Percentiles rank a stretch among this genome's conserved stretches.
These are phyloP conservation scores for Tetraselmis striata DNA, from an alignment of 139 green algal species.

Conservation along the genomic window DNA sequence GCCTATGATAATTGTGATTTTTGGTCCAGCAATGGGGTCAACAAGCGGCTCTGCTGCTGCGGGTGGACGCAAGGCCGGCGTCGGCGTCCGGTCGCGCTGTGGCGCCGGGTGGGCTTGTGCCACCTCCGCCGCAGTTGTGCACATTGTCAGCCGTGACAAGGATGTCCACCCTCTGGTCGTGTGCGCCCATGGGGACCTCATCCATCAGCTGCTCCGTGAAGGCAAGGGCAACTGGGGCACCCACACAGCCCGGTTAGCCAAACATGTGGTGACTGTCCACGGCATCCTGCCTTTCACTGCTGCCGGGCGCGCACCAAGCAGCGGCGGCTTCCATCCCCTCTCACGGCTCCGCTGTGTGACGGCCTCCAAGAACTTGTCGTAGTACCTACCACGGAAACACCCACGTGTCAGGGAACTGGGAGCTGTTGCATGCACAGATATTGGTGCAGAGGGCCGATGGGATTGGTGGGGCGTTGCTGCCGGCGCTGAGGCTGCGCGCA, in stretches of 20 bases:
- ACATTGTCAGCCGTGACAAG: not conserved
- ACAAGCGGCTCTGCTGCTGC: no score
- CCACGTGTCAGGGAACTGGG: no score
- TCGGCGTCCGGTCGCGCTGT: no score
- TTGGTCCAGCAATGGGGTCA: no score
- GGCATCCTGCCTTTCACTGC: no score
- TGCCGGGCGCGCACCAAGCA: conserved; percentile 30
- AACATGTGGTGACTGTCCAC: no score
- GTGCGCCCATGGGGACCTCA: not conserved
- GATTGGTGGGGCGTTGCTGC: no score
- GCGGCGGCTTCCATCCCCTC: conserved; percentile 19
- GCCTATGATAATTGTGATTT: no score
- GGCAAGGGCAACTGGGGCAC: conserved; percentile 1
- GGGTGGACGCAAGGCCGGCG: no score
- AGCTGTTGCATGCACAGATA: no score
- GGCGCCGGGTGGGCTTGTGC: no score
- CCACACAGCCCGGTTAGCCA: not conserved
- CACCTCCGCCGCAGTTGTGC: not conserved
- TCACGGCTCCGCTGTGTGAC: conserved; percentile 5
- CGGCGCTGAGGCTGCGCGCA: conserved; percentile 6
- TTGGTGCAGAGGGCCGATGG: not conserved
- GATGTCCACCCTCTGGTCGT: conserved; percentile 4
- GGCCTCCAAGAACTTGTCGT: conserved; percentile 48
- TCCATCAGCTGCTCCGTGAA: conserved; percentile 5
- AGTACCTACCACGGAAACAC: conserved; percentile 30